These are phyloP conservation scores for Dioscorea cayenensis DNA, from an alignment of 116 monocot species.

Conservation along the genomic window DNA sequence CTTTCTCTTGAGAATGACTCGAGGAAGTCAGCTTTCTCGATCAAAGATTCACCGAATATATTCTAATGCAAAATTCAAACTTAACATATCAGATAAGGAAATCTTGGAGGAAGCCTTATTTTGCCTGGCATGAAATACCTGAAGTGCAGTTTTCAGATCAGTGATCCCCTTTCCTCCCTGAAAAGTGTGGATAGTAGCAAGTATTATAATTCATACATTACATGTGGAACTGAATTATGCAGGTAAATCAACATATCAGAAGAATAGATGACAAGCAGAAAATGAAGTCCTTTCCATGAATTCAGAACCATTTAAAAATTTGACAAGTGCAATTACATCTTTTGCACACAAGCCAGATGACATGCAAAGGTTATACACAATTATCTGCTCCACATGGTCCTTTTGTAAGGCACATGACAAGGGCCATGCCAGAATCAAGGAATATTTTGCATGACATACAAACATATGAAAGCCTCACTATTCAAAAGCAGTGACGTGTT, in stretches of 20 bases:
- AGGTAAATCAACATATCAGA: too few species aligned
- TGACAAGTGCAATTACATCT: too few species aligned
- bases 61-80: conserved; percentile 25
- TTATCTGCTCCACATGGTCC: not conserved
- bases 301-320: too few species aligned
- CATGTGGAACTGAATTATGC: not conserved
- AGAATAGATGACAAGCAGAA: too few species aligned
- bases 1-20: conserved; percentile 62
- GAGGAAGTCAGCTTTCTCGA: conserved; percentile 75
- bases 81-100: not conserved
- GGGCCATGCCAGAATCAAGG: not conserved
- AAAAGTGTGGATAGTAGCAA: not conserved
- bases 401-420: not conserved
- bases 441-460: too few species aligned
- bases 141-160: conserved; percentile 1
- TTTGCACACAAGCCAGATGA: not conserved
- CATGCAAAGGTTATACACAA: not conserved
- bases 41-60: conserved; percentile 72
- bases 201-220: not conserved
- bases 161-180: conserved; percentile 4
- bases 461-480: too few species aligned
- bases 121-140: not conserved
- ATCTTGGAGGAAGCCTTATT: not conserved
- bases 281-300: too few species aligned
- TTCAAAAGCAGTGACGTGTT: not conserved